Evolutionary conservation across 305 asterid species (phyloP).

Genomic region (Salvia sclarea): DNA sequence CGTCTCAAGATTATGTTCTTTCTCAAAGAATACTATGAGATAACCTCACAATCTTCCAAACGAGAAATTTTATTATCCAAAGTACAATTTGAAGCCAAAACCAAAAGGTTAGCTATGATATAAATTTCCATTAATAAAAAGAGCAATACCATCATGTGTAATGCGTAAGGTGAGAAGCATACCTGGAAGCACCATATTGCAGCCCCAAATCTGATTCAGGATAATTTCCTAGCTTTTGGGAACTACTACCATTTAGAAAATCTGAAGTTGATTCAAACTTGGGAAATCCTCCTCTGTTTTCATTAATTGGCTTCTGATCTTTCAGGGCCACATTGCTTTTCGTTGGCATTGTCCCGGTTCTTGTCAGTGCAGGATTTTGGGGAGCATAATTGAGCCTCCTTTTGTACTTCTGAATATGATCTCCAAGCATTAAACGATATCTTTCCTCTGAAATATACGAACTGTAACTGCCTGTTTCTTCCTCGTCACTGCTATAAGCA

Average conservation of each 20-base stretch:
- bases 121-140: background rate
- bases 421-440: slow-evolving; percentile 94
- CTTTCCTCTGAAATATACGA: slow-evolving; percentile 78
- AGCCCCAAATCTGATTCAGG: slow-evolving; percentile 59
- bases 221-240: slow-evolving; percentile 54
- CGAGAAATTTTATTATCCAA: background rate
- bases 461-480: slow-evolving; percentile 62
- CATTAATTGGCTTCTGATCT: slow-evolving; percentile 63
- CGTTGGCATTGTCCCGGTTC: slow-evolving; percentile 44
- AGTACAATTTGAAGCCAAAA: background rate
- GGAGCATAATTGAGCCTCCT: slow-evolving; percentile 68
- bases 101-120: slow-evolving; percentile 16
- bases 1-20: slow-evolving; percentile 4
- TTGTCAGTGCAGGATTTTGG: slow-evolving; percentile 53
- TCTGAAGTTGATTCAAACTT: slow-evolving; percentile 71
- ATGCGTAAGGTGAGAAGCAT: slow-evolving; percentile 29
- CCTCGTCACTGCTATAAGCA: slow-evolving; percentile 77
- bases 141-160: slow-evolving; percentile 3
- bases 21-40: slow-evolving; percentile 1
- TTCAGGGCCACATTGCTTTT: slow-evolving; percentile 55
- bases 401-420: slow-evolving; percentile 85
- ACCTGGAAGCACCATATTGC: slow-evolving; percentile 75
- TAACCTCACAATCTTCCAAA: background rate
- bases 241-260: slow-evolving; percentile 46
- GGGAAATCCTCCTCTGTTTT: slow-evolving; percentile 59